Evolutionary conservation across 805 yeast genomes (phyloP), one percentile per base, ranked within the genome.

Genomic region (Metschnikowia kofuensis): DNA sequence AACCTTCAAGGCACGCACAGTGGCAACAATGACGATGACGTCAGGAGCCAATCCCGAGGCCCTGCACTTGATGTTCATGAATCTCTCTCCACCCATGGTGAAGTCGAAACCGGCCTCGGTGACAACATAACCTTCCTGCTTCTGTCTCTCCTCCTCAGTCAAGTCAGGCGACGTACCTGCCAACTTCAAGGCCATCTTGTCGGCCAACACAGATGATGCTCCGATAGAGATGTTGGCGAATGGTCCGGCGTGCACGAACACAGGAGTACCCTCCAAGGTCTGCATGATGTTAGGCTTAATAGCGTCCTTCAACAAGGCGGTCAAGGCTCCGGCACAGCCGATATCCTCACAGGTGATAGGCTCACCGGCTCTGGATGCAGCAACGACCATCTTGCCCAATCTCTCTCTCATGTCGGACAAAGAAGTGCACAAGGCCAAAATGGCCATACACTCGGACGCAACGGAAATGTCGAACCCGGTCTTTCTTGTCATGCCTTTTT

Each of bases 71-170:
- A 87, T 87, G 69, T 87, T 85, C 67, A 85, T 75, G 68, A 87
- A 87, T 70, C 95, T 76, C 73, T 87, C 95, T 67, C 95, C 95
- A 64, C 95, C 95, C 95, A 87, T 87, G 44, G 94, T 87, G 76
- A 87, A 87, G 68, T 87, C 95, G 70, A 87, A 87, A 53, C 95
- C 95, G 15, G 95, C 95, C 68, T 87, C 95, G 42, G 95, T 87
- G 46, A 87, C 85, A 52, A 87, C 95, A 59, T 80, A 87, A 53
- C 95, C 94, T 57, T 78, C 78, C 60, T 78, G 78, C 47, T 75
- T 75, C 44, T 70, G 60, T 61, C 74, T 71, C 54, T 69, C 74
- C 42, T 71, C 72, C 15, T 68, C 68, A 26, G 72, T 53, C 54
- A 73, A 67, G 46, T 68, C 72, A n/a, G 79, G 66, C 13, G 78